phyloP scores from a whole-genome alignment of 2,329 filamentous ascomycete genomes.

The Aschersonia sp. region DNA sequence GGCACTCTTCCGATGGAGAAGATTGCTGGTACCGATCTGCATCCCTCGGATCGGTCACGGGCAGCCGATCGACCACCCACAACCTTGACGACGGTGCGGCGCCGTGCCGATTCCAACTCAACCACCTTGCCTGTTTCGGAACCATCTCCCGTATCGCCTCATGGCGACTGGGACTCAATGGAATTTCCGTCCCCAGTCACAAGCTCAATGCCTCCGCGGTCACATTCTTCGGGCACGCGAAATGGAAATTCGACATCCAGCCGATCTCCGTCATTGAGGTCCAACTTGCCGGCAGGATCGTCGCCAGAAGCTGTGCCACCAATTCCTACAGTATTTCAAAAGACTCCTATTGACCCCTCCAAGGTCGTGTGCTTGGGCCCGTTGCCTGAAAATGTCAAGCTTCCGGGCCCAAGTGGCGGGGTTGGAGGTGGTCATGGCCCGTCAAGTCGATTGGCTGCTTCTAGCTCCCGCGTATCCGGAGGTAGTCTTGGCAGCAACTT shows the following conservation, averaged over 20 bases:
- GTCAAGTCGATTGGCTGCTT: slow-evolving; percentile 2
- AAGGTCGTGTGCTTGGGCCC: slow-evolving; percentile 40
- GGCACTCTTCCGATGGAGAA: slow-evolving; percentile 16
- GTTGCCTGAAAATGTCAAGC: slow-evolving; percentile 30
- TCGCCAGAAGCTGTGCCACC: slow-evolving; percentile 1
- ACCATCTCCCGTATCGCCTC: slow-evolving; percentile 33
- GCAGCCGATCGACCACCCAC: slow-evolving; percentile 4
- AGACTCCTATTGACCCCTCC: slow-evolving; percentile 34
- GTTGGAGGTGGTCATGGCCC: slow-evolving; percentile 2
- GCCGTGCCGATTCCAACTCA: slow-evolving; percentile 9
- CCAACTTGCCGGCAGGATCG: not conserved
- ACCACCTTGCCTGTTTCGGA: slow-evolving; percentile 25
- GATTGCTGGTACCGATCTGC: slow-evolving; percentile 6
- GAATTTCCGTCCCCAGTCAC: slow-evolving; percentile 28
- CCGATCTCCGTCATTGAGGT: slow-evolving; percentile 4
- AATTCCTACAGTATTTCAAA: slow-evolving; percentile 19
- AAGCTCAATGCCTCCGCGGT: slow-evolving; percentile 12
- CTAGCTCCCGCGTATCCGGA: slow-evolving; percentile 8
- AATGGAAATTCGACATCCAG: slow-evolving; percentile 2
- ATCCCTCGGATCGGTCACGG: slow-evolving; percentile 6
- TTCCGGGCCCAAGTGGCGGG: slow-evolving; percentile 9
- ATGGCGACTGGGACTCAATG: slow-evolving; percentile 25
- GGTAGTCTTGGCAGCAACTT: slow-evolving; percentile 40
- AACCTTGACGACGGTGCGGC: slow-evolving; percentile 9
- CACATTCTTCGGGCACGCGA: slow-evolving; percentile 8